Evolutionary conservation across 129 eudicot species (phyloP).

Genomic region (Chrysanthemum makinoi): DNA sequence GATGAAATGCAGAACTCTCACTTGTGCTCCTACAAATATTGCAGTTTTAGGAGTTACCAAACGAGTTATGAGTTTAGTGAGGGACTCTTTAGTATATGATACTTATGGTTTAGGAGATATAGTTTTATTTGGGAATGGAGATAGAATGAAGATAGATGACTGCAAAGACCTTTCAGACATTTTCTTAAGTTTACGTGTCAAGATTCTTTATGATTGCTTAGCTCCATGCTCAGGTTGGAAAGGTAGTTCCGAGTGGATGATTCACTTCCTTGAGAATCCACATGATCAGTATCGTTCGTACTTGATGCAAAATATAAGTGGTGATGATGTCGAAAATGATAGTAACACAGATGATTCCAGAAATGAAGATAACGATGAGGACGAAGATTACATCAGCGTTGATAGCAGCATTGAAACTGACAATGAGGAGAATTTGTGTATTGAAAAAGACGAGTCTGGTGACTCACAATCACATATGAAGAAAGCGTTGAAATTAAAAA

Average conservation of each 20-base stretch:
- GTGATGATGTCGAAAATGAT: not conserved
- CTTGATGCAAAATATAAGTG: not conserved
- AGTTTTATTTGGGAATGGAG: constrained; percentile 53
- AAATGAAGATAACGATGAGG: not conserved
- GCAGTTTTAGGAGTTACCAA: constrained; percentile 51
- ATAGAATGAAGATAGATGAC: constrained; percentile 50
- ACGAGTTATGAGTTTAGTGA: constrained; percentile 32
- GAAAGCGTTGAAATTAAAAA: constrained; percentile 4
- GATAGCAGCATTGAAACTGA: constrained; percentile 21
- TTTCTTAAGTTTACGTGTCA: constrained; percentile 43
- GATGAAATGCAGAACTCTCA: constrained; percentile 48
- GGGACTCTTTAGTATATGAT: constrained; percentile 14
- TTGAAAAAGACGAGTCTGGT: constrained; percentile 4
- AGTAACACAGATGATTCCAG: not conserved
- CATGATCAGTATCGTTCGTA: constrained; percentile 25
- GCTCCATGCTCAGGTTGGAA: constrained; percentile 43
- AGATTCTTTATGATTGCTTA: constrained; percentile 33
- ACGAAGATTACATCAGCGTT: not conserved
- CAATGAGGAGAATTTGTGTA: not conserved
- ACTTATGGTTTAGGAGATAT: constrained; percentile 64
- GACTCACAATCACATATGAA: not conserved
- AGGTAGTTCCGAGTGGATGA: constrained; percentile 18
- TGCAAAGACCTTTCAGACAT: constrained; percentile 36
- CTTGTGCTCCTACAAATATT: constrained; percentile 71
- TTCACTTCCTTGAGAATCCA: constrained; percentile 49